These are phyloP conservation scores for Eimeria nieschulzi DNA, from an alignment of 169 alveolate genomes.

Conservation along the genomic window DNA sequence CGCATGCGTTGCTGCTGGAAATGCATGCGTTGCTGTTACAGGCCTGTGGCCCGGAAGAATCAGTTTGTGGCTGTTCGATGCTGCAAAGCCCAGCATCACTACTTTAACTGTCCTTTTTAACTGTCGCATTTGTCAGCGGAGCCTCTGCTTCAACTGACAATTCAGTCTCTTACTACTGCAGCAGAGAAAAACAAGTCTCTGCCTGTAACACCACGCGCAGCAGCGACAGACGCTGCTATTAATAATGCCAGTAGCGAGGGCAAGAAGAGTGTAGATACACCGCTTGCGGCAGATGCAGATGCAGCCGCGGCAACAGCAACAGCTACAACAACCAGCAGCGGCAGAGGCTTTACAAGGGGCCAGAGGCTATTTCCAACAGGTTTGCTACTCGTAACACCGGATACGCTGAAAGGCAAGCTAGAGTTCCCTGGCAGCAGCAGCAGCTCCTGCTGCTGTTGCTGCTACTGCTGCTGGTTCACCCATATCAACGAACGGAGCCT, in stretches of 20 bases:
- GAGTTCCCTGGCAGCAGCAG: too few species aligned
- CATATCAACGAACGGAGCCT: not conserved
- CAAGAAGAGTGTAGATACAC: too few species aligned
- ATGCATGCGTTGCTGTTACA: not conserved
- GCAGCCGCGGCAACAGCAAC: slow-evolving; percentile 3
- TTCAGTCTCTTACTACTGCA: not conserved
- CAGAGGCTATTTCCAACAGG: not conserved
- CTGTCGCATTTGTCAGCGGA: slow-evolving; percentile 82
- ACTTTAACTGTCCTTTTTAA: slow-evolving; percentile 87
- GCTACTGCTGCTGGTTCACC: too few species aligned
- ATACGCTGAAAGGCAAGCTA: too few species aligned
- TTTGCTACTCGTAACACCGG: too few species aligned
- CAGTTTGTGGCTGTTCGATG: slow-evolving; percentile 34
- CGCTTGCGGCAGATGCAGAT: not conserved
- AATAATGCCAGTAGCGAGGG: not conserved
- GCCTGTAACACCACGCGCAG: not conserved
- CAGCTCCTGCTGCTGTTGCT: too few species aligned
- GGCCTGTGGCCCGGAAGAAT: not conserved
- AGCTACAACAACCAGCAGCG: not conserved
- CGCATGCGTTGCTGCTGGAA: not conserved
- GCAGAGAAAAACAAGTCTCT: not conserved
- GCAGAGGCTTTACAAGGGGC: not conserved
- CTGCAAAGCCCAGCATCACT: slow-evolving; percentile 85
- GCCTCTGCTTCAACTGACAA: slow-evolving; percentile 16
- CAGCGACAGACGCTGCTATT: not conserved